Conservation (phyloP, 768 basidiomycete species). For the Agrocybe chaxingu region DNA sequence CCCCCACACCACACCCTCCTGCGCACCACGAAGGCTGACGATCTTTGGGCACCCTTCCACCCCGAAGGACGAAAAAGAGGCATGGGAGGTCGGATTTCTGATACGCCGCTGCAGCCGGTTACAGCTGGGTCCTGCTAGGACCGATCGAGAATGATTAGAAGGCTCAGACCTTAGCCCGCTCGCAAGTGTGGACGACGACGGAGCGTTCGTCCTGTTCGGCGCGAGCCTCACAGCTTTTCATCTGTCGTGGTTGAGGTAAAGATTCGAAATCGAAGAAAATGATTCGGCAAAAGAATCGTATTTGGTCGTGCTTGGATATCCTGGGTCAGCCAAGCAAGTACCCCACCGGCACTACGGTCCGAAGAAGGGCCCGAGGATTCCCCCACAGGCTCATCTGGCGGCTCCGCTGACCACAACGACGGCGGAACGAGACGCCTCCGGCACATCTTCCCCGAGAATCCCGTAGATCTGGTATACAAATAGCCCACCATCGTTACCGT, state of each 20-base stretch:
- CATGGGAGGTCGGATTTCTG: constrained; percentile 50
- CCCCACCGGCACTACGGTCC: no score
- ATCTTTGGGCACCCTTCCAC: constrained; percentile 32
- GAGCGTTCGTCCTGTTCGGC: constrained; percentile 39
- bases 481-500: no score
- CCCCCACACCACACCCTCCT: constrained; percentile 31
- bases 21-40: constrained; percentile 22
- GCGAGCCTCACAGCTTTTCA: constrained; percentile 71
- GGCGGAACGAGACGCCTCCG: no score
- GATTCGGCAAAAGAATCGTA: no score
- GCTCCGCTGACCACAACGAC: no score
- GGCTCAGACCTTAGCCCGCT: constrained; percentile 86
- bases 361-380: no score
- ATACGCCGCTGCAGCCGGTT: constrained; percentile 59
- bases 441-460: no score
- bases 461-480: no score
- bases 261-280: not conserved
- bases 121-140: constrained; percentile 60
- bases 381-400: no score
- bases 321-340: no score
- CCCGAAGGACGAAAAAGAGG: constrained; percentile 17
- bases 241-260: constrained; percentile 24
- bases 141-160: constrained; percentile 60
- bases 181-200: constrained; percentile 36
- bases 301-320: no score